Evolutionary conservation across 2,329 filamentous ascomycete genomes (phyloP), one percentile per base, ranked within the genome.

Genomic region (Colletotrichum higginsianum): DNA sequence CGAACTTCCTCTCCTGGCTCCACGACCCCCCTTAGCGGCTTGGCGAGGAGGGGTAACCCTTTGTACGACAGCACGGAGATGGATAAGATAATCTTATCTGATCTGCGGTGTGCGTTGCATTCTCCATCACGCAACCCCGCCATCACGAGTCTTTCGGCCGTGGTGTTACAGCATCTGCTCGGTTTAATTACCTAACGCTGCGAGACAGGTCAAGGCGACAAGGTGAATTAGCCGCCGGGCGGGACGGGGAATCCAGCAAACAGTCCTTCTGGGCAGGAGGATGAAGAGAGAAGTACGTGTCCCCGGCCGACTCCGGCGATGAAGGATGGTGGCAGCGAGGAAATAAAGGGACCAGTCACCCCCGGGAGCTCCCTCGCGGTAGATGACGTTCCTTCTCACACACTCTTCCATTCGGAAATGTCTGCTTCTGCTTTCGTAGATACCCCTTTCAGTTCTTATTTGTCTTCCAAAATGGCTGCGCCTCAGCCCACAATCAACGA

Each of bases 401-500:
- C 35, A 11, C 35, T 38, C 9, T 38, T 2, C 66, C 46, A n/a
- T 58, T 16, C 35, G 58, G 47, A 61, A 35, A 61, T 61, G 42
- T 47, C 57, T 61, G 57, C 57, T 35, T 61, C 57, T 61, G 57
- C 57, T 47, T 61, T 61, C 44, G 42, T 61, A 38, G 63, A 71
- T 71, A 71, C 66, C 62, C 67, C 52, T 62, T 56, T 67, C 13
- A 58, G 44, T 69, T 67, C 47, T 73, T 67, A 50, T 53, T 56
- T 30, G n/a, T 58, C 52, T 23, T 38, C 56, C n/a, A 75, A 44
- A 40, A 82, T 82, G 80, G 74, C 78, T 8, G 70, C 78, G 61
- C 74, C 78, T 50, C 75, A 80, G 70, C 76, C 80, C 2, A 85
- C 83, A 9, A 80, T 86, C 30, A 82, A 79, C 66, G 79, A 79